phyloP scores from a whole-genome alignment of 148 eudicot species.

The Camellia lanceoleosa region DNA sequence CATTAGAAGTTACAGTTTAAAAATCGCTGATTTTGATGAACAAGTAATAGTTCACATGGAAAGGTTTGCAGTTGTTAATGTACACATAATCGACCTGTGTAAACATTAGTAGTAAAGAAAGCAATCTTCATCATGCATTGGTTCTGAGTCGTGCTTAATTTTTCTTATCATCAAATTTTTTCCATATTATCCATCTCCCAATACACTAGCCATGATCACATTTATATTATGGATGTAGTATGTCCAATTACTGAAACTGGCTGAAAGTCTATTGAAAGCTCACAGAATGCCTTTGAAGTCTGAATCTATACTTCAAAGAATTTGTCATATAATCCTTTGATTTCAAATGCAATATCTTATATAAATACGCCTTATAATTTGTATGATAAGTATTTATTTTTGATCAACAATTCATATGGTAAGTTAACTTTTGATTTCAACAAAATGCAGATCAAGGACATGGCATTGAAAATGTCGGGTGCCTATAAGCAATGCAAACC shows the following conservation, averaged over 20 bases:
- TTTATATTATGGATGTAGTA: neutral
- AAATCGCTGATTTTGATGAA: neutral
- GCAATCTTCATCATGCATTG: neutral
- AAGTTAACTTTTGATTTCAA: neutral
- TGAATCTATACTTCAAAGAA: neutral
- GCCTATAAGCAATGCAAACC: constrained; percentile 73
- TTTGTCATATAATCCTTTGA: neutral
- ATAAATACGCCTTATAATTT: too few relatives aligned
- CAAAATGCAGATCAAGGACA: constrained; percentile 78
- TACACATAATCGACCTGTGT: neutral
- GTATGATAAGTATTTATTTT: too few relatives aligned
- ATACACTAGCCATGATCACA: neutral
- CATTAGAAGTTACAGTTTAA: neutral
- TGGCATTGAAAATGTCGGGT: constrained; percentile 84
- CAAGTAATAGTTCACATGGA: neutral
- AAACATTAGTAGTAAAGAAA: neutral
- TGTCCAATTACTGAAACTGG: neutral
- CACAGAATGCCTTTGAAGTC: neutral
- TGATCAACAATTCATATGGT: neutral
- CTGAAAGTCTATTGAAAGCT: neutral
- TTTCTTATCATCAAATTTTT: neutral
- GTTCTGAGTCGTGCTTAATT: neutral
- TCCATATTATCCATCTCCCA: neutral
- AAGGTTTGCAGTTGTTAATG: neutral
- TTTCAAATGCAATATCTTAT: neutral